Percentiles rank a stretch among this genome's conserved stretches.
These are phyloP conservation scores for Sugiyamaella paludigena DNA, from an alignment of 1,139 yeast genomes.

Conservation along the genomic window DNA sequence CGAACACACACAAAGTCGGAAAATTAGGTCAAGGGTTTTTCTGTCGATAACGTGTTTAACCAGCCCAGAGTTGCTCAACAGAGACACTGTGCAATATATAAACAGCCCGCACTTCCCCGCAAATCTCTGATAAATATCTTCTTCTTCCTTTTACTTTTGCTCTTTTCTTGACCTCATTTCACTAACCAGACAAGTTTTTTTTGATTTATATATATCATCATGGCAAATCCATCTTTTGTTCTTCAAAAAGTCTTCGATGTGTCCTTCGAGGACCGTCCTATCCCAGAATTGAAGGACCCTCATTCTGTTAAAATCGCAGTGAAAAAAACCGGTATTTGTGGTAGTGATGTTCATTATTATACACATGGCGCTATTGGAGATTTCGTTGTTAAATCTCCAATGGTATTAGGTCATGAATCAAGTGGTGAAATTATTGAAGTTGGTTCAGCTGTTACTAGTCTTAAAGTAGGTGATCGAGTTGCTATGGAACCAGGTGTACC, in stretches of 20 bases:
- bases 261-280: slow-evolving; percentile 60
- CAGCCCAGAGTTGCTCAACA: too few species aligned
- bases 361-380: slow-evolving; percentile 75
- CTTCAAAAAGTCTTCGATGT: slow-evolving; percentile 64
- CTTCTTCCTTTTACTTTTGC: too few species aligned
- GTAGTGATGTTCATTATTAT: slow-evolving; percentile 83
- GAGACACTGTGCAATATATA: too few species aligned
- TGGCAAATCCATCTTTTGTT: slow-evolving; percentile 63
- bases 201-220: background rate
- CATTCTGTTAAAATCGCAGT: slow-evolving; percentile 73
- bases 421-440: slow-evolving; percentile 67
- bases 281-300: slow-evolving; percentile 60
- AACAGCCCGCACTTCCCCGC: too few species aligned
- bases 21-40: too few species aligned
- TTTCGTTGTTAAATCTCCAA: slow-evolving; percentile 33
- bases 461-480: slow-evolving; percentile 39
- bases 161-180: too few species aligned
- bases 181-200: too few species aligned
- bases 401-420: slow-evolving; percentile 64
- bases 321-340: slow-evolving; percentile 82
- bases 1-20: too few species aligned
- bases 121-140: too few species aligned
- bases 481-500: slow-evolving; percentile 88
- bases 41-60: too few species aligned
- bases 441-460: slow-evolving; percentile 55